Evolutionary conservation across 2,329 filamentous ascomycete genomes (phyloP).

Genomic region (Podosphaera xanthii): DNA sequence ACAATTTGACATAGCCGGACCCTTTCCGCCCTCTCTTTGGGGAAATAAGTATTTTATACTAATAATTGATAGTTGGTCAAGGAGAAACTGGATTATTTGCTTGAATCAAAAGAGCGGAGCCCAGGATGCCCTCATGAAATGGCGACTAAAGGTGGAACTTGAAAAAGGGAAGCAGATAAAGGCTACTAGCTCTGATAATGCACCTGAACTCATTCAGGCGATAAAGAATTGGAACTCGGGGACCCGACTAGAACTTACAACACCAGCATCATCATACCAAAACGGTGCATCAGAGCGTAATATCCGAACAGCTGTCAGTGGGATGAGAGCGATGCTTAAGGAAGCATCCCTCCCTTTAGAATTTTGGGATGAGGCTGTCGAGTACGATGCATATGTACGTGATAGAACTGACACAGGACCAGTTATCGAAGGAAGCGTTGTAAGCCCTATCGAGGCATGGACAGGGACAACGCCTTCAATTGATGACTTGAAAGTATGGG

Average conservation of each 20-base stretch:
- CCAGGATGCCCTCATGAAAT: too few relatives aligned
- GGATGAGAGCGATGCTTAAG: not conserved
- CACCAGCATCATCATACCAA: not conserved
- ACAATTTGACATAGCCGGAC: not conserved
- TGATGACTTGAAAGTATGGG: not conserved
- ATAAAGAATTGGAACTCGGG: not conserved
- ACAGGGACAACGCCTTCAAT: not conserved
- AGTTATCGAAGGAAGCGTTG: not conserved
- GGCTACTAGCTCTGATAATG: not conserved
- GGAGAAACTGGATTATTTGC: not conserved
- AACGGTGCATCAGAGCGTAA: not conserved
- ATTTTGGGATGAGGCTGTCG: not conserved
- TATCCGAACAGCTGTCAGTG: not conserved
- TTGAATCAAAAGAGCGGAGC: not conserved
- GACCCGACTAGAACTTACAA: not conserved
- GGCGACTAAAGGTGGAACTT: not conserved
- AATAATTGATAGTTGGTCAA: not conserved
- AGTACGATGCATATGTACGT: not conserved
- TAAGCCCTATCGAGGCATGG: not conserved
- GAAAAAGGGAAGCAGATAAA: not conserved
- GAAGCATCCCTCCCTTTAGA: not conserved
- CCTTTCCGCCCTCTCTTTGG: not conserved
- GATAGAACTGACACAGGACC: not conserved
- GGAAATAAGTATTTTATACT: not conserved
- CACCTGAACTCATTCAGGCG: not conserved